Percentiles rank a stretch among this genome's conserved stretches.
Conservation (phyloP, 495 filamentous ascomycete genomes). For the Saxophila tyrrhenica region DNA sequence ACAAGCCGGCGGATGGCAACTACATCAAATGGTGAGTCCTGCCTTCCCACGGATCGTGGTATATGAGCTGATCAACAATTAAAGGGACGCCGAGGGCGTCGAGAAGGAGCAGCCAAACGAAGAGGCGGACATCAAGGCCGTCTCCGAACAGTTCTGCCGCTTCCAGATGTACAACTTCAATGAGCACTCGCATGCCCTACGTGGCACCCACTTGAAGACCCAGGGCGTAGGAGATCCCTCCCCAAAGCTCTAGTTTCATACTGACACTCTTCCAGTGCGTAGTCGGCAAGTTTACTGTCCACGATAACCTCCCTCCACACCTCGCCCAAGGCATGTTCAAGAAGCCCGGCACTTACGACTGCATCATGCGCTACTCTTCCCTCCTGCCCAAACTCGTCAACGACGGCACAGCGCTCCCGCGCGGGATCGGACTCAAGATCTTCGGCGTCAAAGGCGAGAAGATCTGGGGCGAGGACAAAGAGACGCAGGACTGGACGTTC, state of each 20-base stretch:
- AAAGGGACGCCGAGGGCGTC: conserved; percentile 33
- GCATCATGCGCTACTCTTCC: conserved; percentile 19
- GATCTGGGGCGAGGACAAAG: conserved; percentile 33
- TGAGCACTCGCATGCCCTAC: conserved; percentile 33
- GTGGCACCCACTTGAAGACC: conserved; percentile 35
- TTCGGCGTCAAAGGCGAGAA: conserved; percentile 36
- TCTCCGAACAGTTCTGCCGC: conserved; percentile 37
- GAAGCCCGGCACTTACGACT: conserved; percentile 23
- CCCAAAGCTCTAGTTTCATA: background rate
- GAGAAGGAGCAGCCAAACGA: conserved; percentile 35
- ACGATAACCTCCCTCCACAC: conserved; percentile 31
- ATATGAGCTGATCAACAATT: background rate
- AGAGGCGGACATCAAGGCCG: conserved; percentile 36
- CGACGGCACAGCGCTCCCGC: conserved; percentile 36
- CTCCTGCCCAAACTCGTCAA: conserved; percentile 12
- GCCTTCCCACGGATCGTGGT: background rate
- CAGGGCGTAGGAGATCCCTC: conserved; percentile 27
- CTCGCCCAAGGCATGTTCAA: conserved; percentile 37
- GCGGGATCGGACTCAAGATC: conserved; percentile 40
- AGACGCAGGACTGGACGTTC: conserved; percentile 39
- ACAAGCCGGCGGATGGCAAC: background rate
- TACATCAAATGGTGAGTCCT: conserved; percentile 2
- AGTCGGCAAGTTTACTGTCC: conserved; percentile 35
- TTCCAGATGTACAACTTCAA: conserved; percentile 39
- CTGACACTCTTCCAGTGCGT: conserved; percentile 16